Percentiles rank a stretch among this genome's conserved stretches.
These are phyloP conservation scores for Xylaria hypoxylon DNA, from an alignment of 2,329 filamentous ascomycete genomes.

Conservation along the genomic window DNA sequence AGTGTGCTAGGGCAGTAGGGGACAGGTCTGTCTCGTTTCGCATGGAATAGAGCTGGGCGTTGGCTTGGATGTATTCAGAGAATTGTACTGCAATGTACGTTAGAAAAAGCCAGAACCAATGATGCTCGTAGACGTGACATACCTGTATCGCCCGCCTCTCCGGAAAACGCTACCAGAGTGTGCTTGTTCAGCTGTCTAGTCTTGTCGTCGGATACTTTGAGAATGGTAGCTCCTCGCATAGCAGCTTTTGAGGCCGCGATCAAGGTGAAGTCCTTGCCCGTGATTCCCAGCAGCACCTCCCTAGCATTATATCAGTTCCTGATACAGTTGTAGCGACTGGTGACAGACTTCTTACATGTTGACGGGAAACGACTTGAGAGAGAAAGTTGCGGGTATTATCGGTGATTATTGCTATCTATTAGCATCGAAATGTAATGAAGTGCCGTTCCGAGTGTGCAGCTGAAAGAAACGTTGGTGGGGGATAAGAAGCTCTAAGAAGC, in stretches of 20 bases:
- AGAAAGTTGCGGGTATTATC: constrained; percentile 16
- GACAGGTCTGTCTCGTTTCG: constrained; percentile 94
- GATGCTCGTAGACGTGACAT: constrained; percentile 47
- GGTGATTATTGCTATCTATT: not conserved
- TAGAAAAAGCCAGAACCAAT: constrained; percentile 20
- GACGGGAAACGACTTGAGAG: constrained; percentile 26
- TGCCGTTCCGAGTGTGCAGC: constrained; percentile 1
- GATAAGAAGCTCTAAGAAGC: constrained; percentile 24
- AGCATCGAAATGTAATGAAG: constrained; percentile 7
- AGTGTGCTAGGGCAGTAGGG: constrained; percentile 88
- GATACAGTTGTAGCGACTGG: not conserved
- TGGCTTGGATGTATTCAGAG: constrained; percentile 98
- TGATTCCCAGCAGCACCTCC: constrained; percentile 98
- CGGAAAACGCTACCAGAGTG: constrained; percentile 93
- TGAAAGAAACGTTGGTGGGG: constrained; percentile 6
- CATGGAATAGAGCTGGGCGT: constrained; percentile 98
- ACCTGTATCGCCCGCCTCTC: constrained; percentile 96
- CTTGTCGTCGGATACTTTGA: constrained; percentile 97
- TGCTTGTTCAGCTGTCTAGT: constrained; percentile 92
- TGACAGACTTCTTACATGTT: constrained; percentile 35
- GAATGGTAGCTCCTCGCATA: constrained; percentile 95
- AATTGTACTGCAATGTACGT: constrained; percentile 81
- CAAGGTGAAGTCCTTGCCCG: constrained; percentile 99
- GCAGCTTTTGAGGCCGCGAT: constrained; percentile 97
- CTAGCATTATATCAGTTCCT: constrained; percentile 58